phyloP scores from a whole-genome alignment of 2,329 filamentous ascomycete genomes.

The Phialocephala subalpina region DNA sequence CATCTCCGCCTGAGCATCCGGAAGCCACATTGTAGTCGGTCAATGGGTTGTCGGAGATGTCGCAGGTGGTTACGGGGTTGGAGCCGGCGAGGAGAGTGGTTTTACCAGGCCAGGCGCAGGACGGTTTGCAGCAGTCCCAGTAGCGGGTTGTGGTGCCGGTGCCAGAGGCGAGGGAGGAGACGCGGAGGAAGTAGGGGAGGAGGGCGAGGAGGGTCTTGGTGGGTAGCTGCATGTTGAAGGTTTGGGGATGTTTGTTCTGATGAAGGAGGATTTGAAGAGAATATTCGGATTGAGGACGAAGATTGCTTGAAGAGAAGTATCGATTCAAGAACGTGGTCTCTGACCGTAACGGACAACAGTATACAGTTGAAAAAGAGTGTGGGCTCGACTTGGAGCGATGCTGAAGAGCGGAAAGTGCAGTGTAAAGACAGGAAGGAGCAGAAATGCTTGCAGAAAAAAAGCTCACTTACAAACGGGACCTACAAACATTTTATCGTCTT shows the following conservation, averaged over 20 bases:
- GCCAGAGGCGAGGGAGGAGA: slow-evolving; percentile 33
- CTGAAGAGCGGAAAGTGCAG: slow-evolving; percentile 13
- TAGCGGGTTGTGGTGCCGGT: slow-evolving; percentile 50
- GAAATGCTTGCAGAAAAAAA: slow-evolving; percentile 11
- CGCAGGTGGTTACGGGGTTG: slow-evolving; percentile 60
- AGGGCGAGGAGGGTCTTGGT: slow-evolving; percentile 35
- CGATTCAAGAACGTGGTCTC: slow-evolving; percentile 6
- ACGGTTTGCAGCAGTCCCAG: slow-evolving; percentile 74
- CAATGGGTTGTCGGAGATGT: slow-evolving; percentile 60
- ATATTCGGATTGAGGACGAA: neutral
- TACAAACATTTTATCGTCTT: neutral
- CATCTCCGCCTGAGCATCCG: slow-evolving; percentile 63
- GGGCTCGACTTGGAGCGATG: slow-evolving; percentile 26
- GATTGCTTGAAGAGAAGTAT: neutral
- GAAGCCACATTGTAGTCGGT: slow-evolving; percentile 54
- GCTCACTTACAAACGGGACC: slow-evolving; percentile 6
- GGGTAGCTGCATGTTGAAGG: slow-evolving; percentile 35
- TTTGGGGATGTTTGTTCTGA: neutral
- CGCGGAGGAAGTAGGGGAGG: slow-evolving; percentile 36
- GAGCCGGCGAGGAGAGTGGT: slow-evolving; percentile 53
- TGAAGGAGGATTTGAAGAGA: neutral
- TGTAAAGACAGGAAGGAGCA: slow-evolving; percentile 17
- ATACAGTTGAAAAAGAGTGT: slow-evolving; percentile 24
- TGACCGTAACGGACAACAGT: slow-evolving; percentile 11
- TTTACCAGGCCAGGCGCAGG: slow-evolving; percentile 66